A percentile compares a stretch with the other conserved stretches of the same genome.
Conservation (phyloP, 2,329 filamentous ascomycete genomes). For the Fusarium chlamydosporum region DNA sequence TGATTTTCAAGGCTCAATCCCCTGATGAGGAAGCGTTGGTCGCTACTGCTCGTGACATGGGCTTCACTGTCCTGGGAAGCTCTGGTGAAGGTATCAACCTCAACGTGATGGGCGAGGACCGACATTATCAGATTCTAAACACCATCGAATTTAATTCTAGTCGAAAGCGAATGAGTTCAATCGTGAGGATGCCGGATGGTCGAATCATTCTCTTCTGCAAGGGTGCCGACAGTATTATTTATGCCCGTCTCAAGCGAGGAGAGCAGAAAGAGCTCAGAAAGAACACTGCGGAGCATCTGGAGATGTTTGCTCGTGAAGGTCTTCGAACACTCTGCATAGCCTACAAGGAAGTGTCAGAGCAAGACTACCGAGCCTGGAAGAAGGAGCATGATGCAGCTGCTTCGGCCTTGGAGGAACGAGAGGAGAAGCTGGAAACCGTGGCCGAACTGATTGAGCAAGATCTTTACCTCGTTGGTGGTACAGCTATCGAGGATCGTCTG, state of each 20-base stretch:
- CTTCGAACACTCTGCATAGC: constrained; percentile 95
- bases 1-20: constrained; percentile 97
- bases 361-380: constrained; percentile 90
- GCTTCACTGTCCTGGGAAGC: constrained; percentile 90
- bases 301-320: constrained; percentile 97
- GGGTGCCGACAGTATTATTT: constrained; percentile 97
- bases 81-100: constrained; percentile 85
- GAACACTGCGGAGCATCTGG: constrained; percentile 91
- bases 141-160: constrained; percentile 98
- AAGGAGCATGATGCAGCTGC: constrained; percentile 90
- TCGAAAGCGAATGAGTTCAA: constrained; percentile 97
- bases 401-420: constrained; percentile 84
- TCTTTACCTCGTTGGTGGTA: constrained; percentile 88
- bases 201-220: constrained; percentile 95
- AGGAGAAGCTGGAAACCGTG: constrained; percentile 92
- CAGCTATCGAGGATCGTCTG: constrained; percentile 95
- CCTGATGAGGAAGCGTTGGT: constrained; percentile 97
- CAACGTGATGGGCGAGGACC: constrained; percentile 88
- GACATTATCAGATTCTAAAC: constrained; percentile 88
- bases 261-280: constrained; percentile 88
- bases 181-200: constrained; percentile 93
- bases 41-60: constrained; percentile 92
- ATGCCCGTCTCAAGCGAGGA: constrained; percentile 86
- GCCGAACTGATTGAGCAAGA: constrained; percentile 93
- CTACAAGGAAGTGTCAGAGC: constrained; percentile 81